Evolutionary conservation across 2,329 filamentous ascomycete species (phyloP), one percentile per base, ranked within the genome.

Genomic region (Fusarium metavorans): DNA sequence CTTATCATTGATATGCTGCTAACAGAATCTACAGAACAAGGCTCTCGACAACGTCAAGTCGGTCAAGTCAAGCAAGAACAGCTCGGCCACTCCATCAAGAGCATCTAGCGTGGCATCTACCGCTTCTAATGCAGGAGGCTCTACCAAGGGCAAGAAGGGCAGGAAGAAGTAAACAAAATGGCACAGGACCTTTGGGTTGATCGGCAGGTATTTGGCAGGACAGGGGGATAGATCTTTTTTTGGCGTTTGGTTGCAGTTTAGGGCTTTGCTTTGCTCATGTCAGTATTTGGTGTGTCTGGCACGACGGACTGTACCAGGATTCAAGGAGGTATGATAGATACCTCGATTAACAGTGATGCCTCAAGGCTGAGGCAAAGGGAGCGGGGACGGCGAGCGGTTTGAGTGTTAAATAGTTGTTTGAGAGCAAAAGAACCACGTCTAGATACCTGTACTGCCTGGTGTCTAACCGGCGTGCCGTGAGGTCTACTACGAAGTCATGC

Each of bases 61-160:
- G 56, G 91, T 98, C 80, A 98, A 98, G 62, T 91, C 88, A 67
- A 94, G 90, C 84, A 97, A 95, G 82, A 89, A 90, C 59, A 93
- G 90, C 66, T 97, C 95, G 1, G 89, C 92, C 6, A 88, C 92
- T 6, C 93, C 92, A 0, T 98, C 95, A 25, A 90, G 97, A 73
- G 95, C 95, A 18, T 96, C 93, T 6, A 98, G 97, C 81, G 95
- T 98, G 30, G 91, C 90, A 35, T 98, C 95, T 1, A 94, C 90
- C 52, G 89, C 87, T 41, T 93, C 93, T 6, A 58, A 58, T 27
- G 70, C 84, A 78, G 81, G 81, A 79, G 84, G 86, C 60, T 90
- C 88, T 80, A 88, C 90, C 79, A 91, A 91, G 74, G 74, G 79
- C 32, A 84, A 83, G 78, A 84, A 84, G 76, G 80, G 76, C 48